Evolutionary conservation across 768 basidiomycete genomes (phyloP), one percentile per base, ranked within the genome.

Genomic region (Hericium rajendrae): DNA sequence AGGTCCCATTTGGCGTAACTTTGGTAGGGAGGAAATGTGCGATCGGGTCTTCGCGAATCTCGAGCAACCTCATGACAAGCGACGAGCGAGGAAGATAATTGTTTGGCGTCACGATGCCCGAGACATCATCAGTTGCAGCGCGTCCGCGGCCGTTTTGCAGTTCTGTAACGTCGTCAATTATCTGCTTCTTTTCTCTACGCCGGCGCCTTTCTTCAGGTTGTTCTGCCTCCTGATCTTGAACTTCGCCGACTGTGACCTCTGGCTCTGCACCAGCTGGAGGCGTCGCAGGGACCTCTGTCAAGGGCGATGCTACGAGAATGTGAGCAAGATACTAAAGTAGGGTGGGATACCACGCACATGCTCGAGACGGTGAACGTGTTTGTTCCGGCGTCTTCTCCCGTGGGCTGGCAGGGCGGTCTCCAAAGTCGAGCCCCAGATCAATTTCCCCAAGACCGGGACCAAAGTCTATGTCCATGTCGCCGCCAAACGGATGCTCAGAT

Each of bases 91-190:
- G 93, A 32, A 98, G 83, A 70, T 84, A 94, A 51, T 84, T 84
- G 52, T 94, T 91, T 60, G 88, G 81, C 11, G 84, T 83, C 53
- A 91, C 73, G 61, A 94, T 93, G 56, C 78, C 79, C 55, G 82
- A 84, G 55, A 87, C 81, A 57, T 81, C 79, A 58, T 74, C 69
- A 22, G 71, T 74, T 43, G 83, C 76, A 43, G 79, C 81, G 28
- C 72, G 72, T 28, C 78, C 76, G n/a, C 83, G 80, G 2, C 83
- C 83, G 57, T 83, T 83, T 46, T 79, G 77, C 48, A 94, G 79
- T 70, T 97, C 94, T 6, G 88, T 94, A 48, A 91, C 81, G n/a
- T 82, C 79, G 69, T 97, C 94, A 56, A 95, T 88, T 48, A 94
- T 90, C 62, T 90, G 86, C 70, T 88, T 94, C 77, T 86, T 91